Evolutionary conservation across 306 rosid species (phyloP), one percentile per base, ranked within the genome.

Genomic region (Quercus berberidifolia): DNA sequence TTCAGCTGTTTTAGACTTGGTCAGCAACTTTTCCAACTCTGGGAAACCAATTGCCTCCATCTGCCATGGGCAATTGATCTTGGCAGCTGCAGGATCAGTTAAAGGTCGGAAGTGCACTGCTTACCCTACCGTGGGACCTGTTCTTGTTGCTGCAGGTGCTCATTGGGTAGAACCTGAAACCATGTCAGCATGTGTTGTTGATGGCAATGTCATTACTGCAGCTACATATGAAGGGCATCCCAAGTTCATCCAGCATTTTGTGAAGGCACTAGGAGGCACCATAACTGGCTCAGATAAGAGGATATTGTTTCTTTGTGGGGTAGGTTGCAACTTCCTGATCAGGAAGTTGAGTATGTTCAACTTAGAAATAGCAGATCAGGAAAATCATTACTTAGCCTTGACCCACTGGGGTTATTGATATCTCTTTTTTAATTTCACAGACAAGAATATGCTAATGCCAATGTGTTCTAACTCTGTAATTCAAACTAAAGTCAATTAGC

Each of bases 281-380:
- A 79, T 90, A 57, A 85, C 78, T 77, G 99, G 97, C 60, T 78
- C 87, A 25, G 78, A 80, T 63, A 92, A 82, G 60, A 90, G 80
- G 78, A 84, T 94, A 83, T 89, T 94, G 71, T 92, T 94, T 76
- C 90, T 94, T 38, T 94, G 99, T 55, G 97, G 99, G 87, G 99
- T 94, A 89, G 23, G 93, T 71, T 84, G 26, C 51, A 74, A 13
- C 54, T 63, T 38, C 64, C 58, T n/a, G 33, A 15, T 10, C 21
- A 1, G 28, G 28, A 38, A 19, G 19, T 19, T 56, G 54, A 62
- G 49, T 51, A 72, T 56, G 25, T 11, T 43, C 68, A 52, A 80
- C 59, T n/a, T 70, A 57, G 69, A 70, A 74, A 46, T 46, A 60
- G 21, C 46, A 68, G 38, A 58, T 35, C 21, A 19, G 51, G 41